phyloP scores from a whole-genome alignment of 306 rosid species.

The Gynostemma pentaphyllum region DNA sequence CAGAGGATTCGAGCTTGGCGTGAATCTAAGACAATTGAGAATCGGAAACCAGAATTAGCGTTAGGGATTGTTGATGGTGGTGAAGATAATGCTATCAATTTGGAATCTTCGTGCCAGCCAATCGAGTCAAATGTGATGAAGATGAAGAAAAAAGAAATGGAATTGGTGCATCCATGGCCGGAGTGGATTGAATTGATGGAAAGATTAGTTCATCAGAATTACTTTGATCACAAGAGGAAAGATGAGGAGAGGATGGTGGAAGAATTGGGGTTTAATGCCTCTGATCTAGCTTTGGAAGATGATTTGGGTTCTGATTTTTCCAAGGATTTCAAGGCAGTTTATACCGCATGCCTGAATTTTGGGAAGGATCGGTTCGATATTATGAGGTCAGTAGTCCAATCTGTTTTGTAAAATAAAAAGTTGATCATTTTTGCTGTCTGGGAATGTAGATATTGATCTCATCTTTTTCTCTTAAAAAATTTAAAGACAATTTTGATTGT shows the following conservation, averaged over 20 bases:
- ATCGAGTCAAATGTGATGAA: conserved; percentile 2
- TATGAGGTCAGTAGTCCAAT: conserved; percentile 49
- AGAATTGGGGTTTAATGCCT: conserved; percentile 42
- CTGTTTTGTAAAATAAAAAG: not conserved
- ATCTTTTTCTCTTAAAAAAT: no score
- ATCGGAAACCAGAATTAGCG: conserved; percentile 8
- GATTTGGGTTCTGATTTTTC: conserved; percentile 40
- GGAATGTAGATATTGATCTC: not conserved
- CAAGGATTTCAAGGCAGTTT: conserved; percentile 62
- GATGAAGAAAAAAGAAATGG: conserved; percentile 30
- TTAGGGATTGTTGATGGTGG: not conserved
- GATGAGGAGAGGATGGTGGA: conserved; percentile 69
- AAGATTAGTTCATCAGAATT: conserved; percentile 79
- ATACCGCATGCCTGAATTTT: conserved; percentile 64
- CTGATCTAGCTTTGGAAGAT: conserved; percentile 8
- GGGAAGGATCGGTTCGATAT: conserved; percentile 90
- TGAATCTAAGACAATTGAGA: conserved; percentile 33
- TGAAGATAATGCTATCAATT: not conserved
- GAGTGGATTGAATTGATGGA: conserved; percentile 94
- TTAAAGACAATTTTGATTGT: not conserved
- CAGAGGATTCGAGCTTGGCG: conserved; percentile 90
- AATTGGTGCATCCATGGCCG: conserved; percentile 91
- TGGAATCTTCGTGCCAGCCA: not conserved
- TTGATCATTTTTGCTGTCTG: not conserved
- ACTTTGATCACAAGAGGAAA: conserved; percentile 67